Evolutionary conservation across 2,329 filamentous ascomycete species (phyloP).

Genomic region (Ophiocordyceps sinensis): DNA sequence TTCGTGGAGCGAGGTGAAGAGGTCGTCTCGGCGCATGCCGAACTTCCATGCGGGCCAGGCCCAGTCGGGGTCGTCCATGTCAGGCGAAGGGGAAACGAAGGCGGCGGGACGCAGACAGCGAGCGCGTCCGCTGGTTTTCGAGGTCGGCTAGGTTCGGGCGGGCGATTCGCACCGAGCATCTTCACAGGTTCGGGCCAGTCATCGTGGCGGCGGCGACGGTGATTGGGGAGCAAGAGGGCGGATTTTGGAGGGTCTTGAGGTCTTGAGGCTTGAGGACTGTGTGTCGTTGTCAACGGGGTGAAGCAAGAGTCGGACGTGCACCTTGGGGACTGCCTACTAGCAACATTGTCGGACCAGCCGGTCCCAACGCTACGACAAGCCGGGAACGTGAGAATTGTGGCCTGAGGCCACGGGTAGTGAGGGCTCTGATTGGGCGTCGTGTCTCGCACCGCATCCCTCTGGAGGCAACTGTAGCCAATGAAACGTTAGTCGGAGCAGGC

Average conservation of each 20-base stretch:
- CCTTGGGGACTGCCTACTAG: slow-evolving; percentile 6
- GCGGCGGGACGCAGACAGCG: neutral
- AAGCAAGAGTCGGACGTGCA: neutral
- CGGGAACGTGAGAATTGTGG: slow-evolving; percentile 1
- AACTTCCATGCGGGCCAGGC: slow-evolving; percentile 50
- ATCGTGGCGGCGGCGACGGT: slow-evolving; percentile 8
- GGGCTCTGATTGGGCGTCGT: slow-evolving; percentile 5
- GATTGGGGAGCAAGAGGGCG: neutral
- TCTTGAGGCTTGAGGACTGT: too few species aligned
- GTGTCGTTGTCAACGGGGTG: neutral
- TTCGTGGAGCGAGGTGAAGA: slow-evolving; percentile 42
- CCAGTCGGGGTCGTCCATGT: slow-evolving; percentile 39
- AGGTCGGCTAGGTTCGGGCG: neutral
- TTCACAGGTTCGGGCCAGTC: slow-evolving; percentile 3
- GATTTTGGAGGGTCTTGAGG: slow-evolving; percentile 4
- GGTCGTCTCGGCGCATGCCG: slow-evolving; percentile 44
- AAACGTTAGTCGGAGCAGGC: neutral
- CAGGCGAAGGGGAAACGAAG: slow-evolving; percentile 4
- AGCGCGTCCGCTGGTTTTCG: neutral
- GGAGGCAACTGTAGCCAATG: neutral
- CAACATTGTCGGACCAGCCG: slow-evolving; percentile 2
- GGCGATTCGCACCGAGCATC: slow-evolving; percentile 4
- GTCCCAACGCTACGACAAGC: neutral
- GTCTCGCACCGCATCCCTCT: neutral
- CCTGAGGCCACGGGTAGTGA: slow-evolving; percentile 5